Evolutionary conservation across 306 rosid genomes (phyloP).

Genomic region (Vachellia pachyceras): DNA sequence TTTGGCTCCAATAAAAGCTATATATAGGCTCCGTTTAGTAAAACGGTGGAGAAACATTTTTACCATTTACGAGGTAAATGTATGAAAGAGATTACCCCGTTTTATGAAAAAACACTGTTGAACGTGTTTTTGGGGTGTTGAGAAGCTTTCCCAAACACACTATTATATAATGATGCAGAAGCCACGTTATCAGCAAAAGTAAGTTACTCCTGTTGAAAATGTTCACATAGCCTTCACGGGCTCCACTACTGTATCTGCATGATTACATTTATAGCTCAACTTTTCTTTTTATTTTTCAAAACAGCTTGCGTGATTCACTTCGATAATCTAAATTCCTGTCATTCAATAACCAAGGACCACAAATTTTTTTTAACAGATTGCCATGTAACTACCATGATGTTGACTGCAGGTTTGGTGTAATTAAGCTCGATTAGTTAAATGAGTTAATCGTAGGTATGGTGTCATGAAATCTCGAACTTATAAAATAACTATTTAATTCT

Average conservation of each 20-base stretch:
- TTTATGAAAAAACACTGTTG: no score
- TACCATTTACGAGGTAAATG: no score
- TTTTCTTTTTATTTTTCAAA: constrained; percentile 16
- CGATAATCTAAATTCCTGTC: neutral
- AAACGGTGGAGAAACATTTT: no score
- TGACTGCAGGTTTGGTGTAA: constrained; percentile 31
- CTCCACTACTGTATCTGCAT: neutral
- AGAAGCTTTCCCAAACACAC: no score
- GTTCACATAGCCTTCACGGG: constrained; percentile 7
- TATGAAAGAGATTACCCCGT: no score
- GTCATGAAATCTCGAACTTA: neutral
- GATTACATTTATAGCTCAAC: neutral
- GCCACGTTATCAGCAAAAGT: constrained; percentile 1
- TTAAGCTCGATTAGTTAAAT: neutral
- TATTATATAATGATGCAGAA: neutral
- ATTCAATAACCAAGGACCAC: no score
- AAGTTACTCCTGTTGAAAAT: neutral
- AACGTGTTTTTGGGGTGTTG: no score
- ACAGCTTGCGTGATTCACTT: constrained; percentile 4
- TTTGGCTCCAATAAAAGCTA: neutral
- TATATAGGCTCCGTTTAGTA: no score
- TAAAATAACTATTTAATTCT: neutral
- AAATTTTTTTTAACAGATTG: neutral
- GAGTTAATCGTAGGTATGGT: neutral
- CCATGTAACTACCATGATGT: constrained; percentile 35